Conservation (phyloP, 106 monocot genomes). For the Triglochin maritima region DNA sequence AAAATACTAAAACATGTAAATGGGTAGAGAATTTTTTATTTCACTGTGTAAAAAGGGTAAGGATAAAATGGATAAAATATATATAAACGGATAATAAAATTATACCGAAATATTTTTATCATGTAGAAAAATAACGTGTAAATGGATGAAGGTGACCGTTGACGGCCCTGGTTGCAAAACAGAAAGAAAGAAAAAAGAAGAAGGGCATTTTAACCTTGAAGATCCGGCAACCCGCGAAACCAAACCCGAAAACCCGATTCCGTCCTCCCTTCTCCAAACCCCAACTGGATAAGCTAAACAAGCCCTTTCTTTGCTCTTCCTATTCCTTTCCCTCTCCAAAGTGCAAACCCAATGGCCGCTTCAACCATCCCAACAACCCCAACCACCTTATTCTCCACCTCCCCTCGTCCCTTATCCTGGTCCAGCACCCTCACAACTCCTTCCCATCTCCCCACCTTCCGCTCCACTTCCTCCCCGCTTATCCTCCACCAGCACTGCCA, state of each 20-base stretch:
- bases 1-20: too few species aligned
- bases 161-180: neutral
- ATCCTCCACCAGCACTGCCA: neutral
- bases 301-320: neutral
- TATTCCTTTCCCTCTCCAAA: too few species aligned
- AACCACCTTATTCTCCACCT: neutral
- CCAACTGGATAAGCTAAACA: neutral
- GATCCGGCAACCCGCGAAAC: neutral
- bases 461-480: neutral
- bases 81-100: too few species aligned
- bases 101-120: too few species aligned
- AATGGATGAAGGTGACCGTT: too few species aligned
- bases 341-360: neutral
- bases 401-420: neutral
- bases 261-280: neutral
- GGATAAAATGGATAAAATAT: too few species aligned
- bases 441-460: constrained; percentile 1
- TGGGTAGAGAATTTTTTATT: too few species aligned
- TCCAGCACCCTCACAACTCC: neutral
- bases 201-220: neutral
- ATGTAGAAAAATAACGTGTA: too few species aligned
- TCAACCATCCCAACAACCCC: neutral
- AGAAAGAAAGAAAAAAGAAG: neutral
- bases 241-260: neutral
- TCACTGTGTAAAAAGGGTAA: too few species aligned